A percentile compares a stretch with the other conserved stretches of the same genome.
phyloP scores from a whole-genome alignment of 257 asterid genomes.

The Fraxinus americana region DNA sequence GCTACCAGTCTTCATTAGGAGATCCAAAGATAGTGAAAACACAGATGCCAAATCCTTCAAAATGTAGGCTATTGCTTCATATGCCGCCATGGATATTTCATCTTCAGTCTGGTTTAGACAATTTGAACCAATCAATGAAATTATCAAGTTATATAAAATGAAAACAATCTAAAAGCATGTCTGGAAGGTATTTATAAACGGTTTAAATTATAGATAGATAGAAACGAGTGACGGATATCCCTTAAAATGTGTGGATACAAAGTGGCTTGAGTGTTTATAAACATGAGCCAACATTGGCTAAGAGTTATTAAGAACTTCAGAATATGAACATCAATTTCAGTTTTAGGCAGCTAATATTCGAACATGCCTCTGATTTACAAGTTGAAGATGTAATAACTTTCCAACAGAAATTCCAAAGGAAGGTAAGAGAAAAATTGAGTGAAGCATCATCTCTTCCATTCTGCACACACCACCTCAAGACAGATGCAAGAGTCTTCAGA shows the following conservation, averaged over 20 bases:
- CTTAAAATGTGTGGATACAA: too few relatives aligned
- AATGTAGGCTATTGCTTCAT: slow-evolving; percentile 72
- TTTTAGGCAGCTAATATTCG: slow-evolving; percentile 20
- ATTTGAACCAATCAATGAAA: slow-evolving; percentile 19
- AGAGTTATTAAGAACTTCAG: slow-evolving; percentile 17
- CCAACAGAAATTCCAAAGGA: slow-evolving; percentile 84
- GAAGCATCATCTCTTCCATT: slow-evolving; percentile 40
- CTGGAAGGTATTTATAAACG: too few relatives aligned
- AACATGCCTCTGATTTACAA: slow-evolving; percentile 68
- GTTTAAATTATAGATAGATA: too few relatives aligned
- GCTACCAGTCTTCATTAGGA: slow-evolving; percentile 34
- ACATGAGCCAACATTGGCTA: not conserved
- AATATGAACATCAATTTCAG: slow-evolving; percentile 20
- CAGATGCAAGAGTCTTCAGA: slow-evolving; percentile 65
- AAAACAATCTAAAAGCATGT: not conserved
- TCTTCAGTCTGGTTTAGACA: slow-evolving; percentile 61
- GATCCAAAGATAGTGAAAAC: slow-evolving; percentile 57
- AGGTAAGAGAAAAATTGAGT: slow-evolving; percentile 48
- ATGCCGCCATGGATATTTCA: slow-evolving; percentile 74
- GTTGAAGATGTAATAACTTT: slow-evolving; percentile 55
- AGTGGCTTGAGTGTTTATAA: too few relatives aligned
- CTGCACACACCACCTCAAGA: slow-evolving; percentile 63
- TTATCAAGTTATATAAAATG: slow-evolving; percentile 14
- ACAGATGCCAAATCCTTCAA: slow-evolving; percentile 52
- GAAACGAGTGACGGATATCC: too few relatives aligned